Evolutionary conservation across 2,329 filamentous ascomycete species (phyloP), one percentile per base, ranked within the genome.

Genomic region (Fusarium annulatum): DNA sequence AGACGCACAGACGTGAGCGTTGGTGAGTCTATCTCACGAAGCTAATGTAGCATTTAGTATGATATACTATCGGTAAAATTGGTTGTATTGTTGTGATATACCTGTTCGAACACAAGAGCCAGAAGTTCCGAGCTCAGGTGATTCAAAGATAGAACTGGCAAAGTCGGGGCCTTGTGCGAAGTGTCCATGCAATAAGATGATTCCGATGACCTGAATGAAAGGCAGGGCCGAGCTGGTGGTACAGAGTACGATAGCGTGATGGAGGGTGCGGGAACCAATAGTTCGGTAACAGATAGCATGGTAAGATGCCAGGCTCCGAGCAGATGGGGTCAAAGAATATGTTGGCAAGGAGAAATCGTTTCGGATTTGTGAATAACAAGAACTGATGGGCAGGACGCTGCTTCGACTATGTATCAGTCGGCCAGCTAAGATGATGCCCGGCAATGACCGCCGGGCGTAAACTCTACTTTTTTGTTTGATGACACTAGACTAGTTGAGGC

Each of bases 111-210:
- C 39, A 86, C 81, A 42, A 86, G 76, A 59, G 78, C 73, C n/a
- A 86, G 56, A 21, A 86, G 75, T 76, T 87, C 85, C 9, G 83
- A 80, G 74, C 83, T 85, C 23, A 87, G 80, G 59, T 80, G 75
- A 58, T 81, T 67, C 45, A 79, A 62, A 19, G 74, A 67, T 36
- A 69, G 51, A 39, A 62, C 53, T 55, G 64, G 61, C 42, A 62
- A 52, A 57, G 56, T 53, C 30, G 43, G 36, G 23, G 33, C 36
- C 49, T 64, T 57, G 39, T 68, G 41, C 23, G 68, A 48, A 65
- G 72, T 43, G 61, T 75, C 77, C 77, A 79, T 79, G 48, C 71
- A 74, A 65, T 42, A 51, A 64, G 75, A 70, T 33, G 64, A 58
- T 36, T 61, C 41, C 12, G 57, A 51, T 28, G 52, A 53, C 43